phyloP scores from a whole-genome alignment of 169 alveolate genomes.

The Besnoitia besnoiti region DNA sequence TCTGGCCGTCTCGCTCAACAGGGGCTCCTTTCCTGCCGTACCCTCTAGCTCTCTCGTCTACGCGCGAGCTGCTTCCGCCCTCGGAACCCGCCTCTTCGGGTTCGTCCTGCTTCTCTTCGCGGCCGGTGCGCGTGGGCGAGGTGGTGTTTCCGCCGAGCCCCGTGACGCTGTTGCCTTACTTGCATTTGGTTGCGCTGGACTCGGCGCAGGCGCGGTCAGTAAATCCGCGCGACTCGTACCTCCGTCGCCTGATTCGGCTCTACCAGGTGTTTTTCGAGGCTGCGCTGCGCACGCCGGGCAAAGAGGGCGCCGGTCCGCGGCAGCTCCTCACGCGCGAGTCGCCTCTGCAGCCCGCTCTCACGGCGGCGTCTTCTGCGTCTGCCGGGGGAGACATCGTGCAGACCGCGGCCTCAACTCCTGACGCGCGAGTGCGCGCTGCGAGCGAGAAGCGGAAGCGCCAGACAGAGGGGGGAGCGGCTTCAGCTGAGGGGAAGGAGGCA shows the following conservation, averaged over 20 bases:
- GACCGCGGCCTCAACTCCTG: too few species aligned
- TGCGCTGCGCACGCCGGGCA: not conserved
- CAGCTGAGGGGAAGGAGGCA: too few species aligned
- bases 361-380: too few species aligned
- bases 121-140: not conserved
- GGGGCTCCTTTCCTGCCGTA: slow-evolving; percentile 8
- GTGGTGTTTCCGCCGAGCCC: slow-evolving; percentile 11
- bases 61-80: not conserved
- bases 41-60: not conserved
- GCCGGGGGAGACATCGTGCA: too few species aligned
- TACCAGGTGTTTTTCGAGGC: slow-evolving; percentile 36
- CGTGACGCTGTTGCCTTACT: slow-evolving; percentile 29
- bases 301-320: not conserved
- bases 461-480: too few species aligned
- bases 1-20: not conserved
- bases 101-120: not conserved
- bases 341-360: too few species aligned
- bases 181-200: slow-evolving; percentile 5
- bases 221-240: not conserved
- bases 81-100: not conserved
- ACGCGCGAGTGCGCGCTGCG: too few species aligned
- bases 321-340: not conserved
- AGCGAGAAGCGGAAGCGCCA: too few species aligned
- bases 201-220: not conserved
- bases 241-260: not conserved